These are phyloP conservation scores for Pythium guiyangense DNA, from an alignment of 352 stramenopile species.

Conservation along the genomic window DNA sequence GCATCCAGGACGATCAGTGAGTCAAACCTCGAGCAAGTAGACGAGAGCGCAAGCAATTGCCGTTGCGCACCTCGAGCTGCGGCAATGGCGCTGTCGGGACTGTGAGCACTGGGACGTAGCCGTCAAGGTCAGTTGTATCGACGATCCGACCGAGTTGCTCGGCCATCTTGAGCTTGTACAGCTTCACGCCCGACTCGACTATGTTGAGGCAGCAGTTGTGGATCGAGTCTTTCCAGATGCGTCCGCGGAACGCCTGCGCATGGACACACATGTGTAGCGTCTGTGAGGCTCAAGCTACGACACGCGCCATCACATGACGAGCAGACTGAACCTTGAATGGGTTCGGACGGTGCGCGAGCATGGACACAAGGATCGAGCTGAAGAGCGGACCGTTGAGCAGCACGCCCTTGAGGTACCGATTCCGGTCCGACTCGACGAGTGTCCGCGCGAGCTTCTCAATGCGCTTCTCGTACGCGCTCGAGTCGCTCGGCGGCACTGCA, in stretches of 20 bases:
- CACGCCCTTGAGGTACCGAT: slow-evolving; percentile 64
- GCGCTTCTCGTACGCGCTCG: slow-evolving; percentile 46
- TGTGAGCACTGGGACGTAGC: slow-evolving; percentile 40
- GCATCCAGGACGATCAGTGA: background rate
- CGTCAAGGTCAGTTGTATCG: slow-evolving; percentile 58
- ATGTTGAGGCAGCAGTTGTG: slow-evolving; percentile 81
- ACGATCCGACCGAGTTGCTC: slow-evolving; percentile 63
- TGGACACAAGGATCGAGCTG: slow-evolving; percentile 67
- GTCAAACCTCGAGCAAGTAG: background rate
- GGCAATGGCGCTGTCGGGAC: slow-evolving; percentile 19
- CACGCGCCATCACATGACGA: background rate
- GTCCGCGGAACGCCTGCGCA: slow-evolving; percentile 49
- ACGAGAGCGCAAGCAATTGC: too few species aligned
- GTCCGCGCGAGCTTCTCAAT: slow-evolving; percentile 55
- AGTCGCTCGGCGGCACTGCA: slow-evolving; percentile 31
- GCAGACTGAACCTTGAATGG: slow-evolving; percentile 42
- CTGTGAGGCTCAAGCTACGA: background rate
- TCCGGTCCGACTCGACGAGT: slow-evolving; percentile 57
- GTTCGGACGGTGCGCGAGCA: slow-evolving; percentile 63
- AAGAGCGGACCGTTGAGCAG: slow-evolving; percentile 68
- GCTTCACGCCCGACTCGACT: slow-evolving; percentile 70
- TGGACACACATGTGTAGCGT: background rate
- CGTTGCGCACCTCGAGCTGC: slow-evolving; percentile 37
- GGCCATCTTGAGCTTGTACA: slow-evolving; percentile 76
- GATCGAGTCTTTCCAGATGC: slow-evolving; percentile 75